Percentiles rank a stretch among this genome's conserved stretches.
These are phyloP conservation scores for Letharia columbiana DNA, from an alignment of 495 filamentous ascomycete species.

Conservation along the genomic window DNA sequence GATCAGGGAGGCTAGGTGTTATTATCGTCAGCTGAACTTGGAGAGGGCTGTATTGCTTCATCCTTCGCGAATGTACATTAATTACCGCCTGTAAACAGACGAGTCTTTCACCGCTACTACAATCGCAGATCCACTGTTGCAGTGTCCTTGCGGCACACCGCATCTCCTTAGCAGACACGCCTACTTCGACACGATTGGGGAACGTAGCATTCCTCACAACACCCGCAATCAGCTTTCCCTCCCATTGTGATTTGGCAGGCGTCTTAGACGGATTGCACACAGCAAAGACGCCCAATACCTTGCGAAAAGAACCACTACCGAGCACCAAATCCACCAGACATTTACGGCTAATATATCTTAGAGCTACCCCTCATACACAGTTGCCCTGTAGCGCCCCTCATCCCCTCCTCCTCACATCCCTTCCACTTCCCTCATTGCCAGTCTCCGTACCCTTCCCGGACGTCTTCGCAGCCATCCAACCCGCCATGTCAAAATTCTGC, in stretches of 20 bases:
- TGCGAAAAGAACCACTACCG: no score
- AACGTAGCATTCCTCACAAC: no score
- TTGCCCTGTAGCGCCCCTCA: slow-evolving; percentile 12
- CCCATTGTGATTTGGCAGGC: no score
- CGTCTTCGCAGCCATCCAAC: slow-evolving; percentile 63
- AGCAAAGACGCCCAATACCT: no score
- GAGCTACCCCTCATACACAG: background rate
- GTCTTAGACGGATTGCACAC: no score
- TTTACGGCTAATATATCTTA: background rate
- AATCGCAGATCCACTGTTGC: no score
- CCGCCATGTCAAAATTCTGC: slow-evolving; percentile 77
- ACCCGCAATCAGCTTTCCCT: no score
- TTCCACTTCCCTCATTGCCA: slow-evolving; percentile 29
- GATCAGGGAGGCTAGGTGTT: background rate
- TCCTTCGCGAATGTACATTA: no score
- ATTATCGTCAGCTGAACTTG: background rate
- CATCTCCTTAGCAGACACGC: background rate
- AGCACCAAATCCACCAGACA: background rate
- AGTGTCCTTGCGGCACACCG: no score
- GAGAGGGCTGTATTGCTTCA: background rate
- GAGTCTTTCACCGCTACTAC: no score
- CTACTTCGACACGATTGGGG: background rate
- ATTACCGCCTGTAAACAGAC: no score
- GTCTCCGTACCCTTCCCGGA: slow-evolving; percentile 26
- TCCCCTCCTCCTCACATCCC: slow-evolving; percentile 34